A percentile compares a stretch with the other conserved stretches of the same genome.
phyloP scores from a whole-genome alignment of 257 asterid species.

The Gentiana straminea region DNA sequence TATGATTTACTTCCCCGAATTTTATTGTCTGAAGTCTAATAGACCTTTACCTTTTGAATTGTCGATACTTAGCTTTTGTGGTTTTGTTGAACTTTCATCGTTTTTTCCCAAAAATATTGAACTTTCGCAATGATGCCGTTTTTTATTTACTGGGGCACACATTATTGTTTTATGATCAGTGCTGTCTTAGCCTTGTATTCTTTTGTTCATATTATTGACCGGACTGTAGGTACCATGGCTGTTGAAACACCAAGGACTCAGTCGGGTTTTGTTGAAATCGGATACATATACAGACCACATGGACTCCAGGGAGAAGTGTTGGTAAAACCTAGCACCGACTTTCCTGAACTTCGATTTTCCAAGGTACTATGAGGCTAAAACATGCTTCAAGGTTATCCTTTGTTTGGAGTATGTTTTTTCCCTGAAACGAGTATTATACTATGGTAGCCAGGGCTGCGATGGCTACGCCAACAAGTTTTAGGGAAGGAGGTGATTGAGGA shows the following conservation, averaged over 20 bases:
- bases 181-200: background rate
- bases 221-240: conserved; percentile 45
- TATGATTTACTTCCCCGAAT: no score
- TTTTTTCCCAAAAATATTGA: no score
- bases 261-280: conserved; percentile 56
- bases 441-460: conserved; percentile 83
- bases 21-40: no score
- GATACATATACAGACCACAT: conserved; percentile 73
- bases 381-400: background rate
- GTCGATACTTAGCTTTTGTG: no score
- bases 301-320: conserved; percentile 91
- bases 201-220: background rate
- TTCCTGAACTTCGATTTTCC: conserved; percentile 87
- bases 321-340: conserved; percentile 67
- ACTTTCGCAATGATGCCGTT: no score
- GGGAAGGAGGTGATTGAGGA: conserved; percentile 71
- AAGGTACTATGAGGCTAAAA: conserved; percentile 34
- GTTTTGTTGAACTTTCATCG: no score
- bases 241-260: conserved; percentile 37
- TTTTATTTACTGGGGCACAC: no score
- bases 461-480: conserved; percentile 70
- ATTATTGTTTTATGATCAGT: background rate
- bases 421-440: conserved; percentile 13
- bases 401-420: conserved; percentile 6
- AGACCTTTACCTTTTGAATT: no score